These are phyloP conservation scores for Citrus sinensis DNA, from an alignment of 345 rosid species.

Conservation along the genomic window DNA sequence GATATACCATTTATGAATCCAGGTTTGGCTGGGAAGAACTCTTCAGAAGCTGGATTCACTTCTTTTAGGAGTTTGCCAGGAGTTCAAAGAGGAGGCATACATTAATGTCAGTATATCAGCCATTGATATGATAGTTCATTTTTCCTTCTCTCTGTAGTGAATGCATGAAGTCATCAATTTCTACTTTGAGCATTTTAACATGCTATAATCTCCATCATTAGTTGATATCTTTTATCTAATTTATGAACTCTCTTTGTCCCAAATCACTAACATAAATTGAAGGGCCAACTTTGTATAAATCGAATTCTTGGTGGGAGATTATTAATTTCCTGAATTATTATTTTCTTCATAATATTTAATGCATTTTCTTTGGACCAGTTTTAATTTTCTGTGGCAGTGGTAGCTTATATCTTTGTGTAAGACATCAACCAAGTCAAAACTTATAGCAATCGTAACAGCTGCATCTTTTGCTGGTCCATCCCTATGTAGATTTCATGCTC, in stretches of 20 bases:
- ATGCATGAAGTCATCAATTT: slow-evolving; percentile 4
- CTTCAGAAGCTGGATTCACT: slow-evolving; percentile 96
- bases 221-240: background rate
- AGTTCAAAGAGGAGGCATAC: slow-evolving; percentile 84
- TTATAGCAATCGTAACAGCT: background rate
- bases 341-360: background rate
- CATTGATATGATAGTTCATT: slow-evolving; percentile 1
- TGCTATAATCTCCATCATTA: background rate
- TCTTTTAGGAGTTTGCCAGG: slow-evolving; percentile 89
- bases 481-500: background rate
- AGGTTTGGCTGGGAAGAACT: slow-evolving; percentile 98
- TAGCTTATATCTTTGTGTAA: background rate
- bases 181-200: background rate
- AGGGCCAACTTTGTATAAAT: background rate
- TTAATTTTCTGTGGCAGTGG: background rate
- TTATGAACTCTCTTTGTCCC: background rate
- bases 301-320: background rate
- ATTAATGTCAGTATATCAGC: slow-evolving; percentile 62
- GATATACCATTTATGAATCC: slow-evolving; percentile 17
- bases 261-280: background rate
- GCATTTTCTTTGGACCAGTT: background rate
- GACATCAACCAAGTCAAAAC: background rate
- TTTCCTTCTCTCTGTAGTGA: background rate
- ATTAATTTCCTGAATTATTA: background rate
- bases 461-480: background rate